Percentiles rank a stretch among this genome's conserved stretches.
phyloP scores from a whole-genome alignment of 345 rosid genomes.

The Acer negundo region DNA sequence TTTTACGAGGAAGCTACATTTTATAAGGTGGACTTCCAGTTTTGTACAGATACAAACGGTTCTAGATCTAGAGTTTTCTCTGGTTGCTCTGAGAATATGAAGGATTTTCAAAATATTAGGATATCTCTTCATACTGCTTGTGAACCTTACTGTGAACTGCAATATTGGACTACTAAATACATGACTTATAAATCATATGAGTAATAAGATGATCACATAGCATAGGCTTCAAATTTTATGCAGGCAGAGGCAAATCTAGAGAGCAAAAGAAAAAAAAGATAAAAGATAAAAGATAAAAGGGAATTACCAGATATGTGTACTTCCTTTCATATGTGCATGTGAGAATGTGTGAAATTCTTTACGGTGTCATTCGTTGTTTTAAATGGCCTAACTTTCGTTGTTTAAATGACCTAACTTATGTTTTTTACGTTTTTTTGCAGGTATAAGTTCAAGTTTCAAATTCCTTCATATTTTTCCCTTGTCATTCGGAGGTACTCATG shows the following conservation, averaged over 20 bases:
- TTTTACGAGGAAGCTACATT: too few species aligned
- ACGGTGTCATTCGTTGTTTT: not conserved
- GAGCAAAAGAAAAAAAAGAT: not conserved
- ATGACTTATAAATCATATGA: not conserved
- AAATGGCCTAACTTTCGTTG: not conserved
- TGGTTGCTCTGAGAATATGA: too few species aligned
- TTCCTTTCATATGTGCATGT: not conserved
- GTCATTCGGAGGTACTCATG: constrained; percentile 80
- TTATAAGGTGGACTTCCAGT: too few species aligned
- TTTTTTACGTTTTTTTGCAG: constrained; percentile 49
- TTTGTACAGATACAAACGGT: too few species aligned
- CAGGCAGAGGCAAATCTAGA: not conserved
- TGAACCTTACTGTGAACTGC: too few species aligned
- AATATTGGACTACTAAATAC: not conserved
- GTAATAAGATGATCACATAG: not conserved
- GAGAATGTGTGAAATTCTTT: not conserved
- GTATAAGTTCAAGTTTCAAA: constrained; percentile 92
- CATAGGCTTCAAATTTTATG: not conserved
- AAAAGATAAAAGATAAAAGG: not conserved
- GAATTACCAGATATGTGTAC: not conserved
- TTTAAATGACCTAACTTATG: not conserved
- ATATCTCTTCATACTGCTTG: too few species aligned
- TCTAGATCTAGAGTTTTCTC: too few species aligned
- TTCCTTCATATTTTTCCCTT: constrained; percentile 93
- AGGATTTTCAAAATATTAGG: too few species aligned